These are phyloP conservation scores for Clarkia xantiana DNA, from an alignment of 345 rosid genomes.

Conservation along the genomic window DNA sequence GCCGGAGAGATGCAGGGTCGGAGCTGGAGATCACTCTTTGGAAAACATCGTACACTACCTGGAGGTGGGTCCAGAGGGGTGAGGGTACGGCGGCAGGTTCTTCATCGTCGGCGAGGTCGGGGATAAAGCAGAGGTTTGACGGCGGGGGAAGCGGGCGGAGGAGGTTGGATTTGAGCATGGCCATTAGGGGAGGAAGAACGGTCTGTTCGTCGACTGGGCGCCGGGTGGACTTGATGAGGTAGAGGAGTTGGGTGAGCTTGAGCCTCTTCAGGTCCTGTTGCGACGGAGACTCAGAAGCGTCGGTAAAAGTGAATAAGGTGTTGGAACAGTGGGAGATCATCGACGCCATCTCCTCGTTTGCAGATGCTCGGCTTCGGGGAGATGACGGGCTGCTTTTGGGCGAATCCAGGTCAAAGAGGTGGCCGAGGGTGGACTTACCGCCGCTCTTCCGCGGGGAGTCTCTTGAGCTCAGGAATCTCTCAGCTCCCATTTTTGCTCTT, in stretches of 20 bases:
- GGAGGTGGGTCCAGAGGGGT: conserved; percentile 44
- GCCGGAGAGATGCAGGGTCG: conserved; percentile 28
- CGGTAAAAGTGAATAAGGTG: conserved; percentile 32
- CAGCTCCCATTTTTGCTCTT: conserved; percentile 22
- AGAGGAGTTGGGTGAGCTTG: conserved; percentile 33
- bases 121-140: conserved; percentile 5
- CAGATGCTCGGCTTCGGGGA: conserved; percentile 8
- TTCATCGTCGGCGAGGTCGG: conserved; percentile 31
- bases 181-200: conserved; percentile 18
- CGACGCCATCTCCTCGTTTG: conserved; percentile 22
- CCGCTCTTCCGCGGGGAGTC: conserved; percentile 15
- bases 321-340: conserved; percentile 21
- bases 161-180: conserved; percentile 40
- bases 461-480: conserved; percentile 16
- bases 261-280: conserved; percentile 35
- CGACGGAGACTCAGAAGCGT: conserved; percentile 36
- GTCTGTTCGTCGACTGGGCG: conserved; percentile 16
- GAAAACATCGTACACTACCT: conserved; percentile 31
- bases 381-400: conserved; percentile 2
- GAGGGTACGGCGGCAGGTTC: conserved; percentile 16
- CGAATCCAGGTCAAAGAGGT: conserved; percentile 29
- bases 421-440: conserved; percentile 16
- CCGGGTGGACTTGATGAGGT: conserved; percentile 18
- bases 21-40: conserved; percentile 18
- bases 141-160: conserved; percentile 46